phyloP scores from a whole-genome alignment of 371 early-diverging fungal genomes.

The Syncephalastrum monosporum region DNA sequence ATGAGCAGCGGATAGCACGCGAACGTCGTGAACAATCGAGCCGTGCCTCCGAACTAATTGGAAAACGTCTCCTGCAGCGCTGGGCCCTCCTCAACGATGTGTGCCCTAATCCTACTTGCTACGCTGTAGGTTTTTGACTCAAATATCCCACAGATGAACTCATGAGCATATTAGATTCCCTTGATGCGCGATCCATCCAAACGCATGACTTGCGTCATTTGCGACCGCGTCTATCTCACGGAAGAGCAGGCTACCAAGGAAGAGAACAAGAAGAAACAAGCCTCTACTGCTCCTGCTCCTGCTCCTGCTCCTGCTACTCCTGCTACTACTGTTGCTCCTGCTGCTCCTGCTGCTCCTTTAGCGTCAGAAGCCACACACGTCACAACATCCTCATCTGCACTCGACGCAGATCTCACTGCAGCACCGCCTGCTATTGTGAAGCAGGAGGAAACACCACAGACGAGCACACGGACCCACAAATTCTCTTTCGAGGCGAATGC shows the following conservation, averaged over 20 bases:
- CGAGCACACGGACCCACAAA: too few relatives aligned
- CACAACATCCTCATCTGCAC: too few relatives aligned
- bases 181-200: slow-evolving; percentile 60
- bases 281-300: too few relatives aligned
- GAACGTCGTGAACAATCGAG: slow-evolving; percentile 58
- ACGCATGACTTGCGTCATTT: slow-evolving; percentile 66
- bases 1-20: slow-evolving; percentile 7
- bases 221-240: slow-evolving; percentile 44
- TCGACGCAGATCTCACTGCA: too few relatives aligned
- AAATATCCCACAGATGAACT: background rate
- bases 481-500: too few relatives aligned
- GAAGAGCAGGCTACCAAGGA: slow-evolving; percentile 19
- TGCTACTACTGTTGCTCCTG: too few relatives aligned
- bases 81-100: slow-evolving; percentile 73
- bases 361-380: too few relatives aligned
- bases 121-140: slow-evolving; percentile 44
- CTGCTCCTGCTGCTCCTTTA: too few relatives aligned
- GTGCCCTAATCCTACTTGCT: slow-evolving; percentile 59
- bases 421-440: too few relatives aligned
- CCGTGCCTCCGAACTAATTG: slow-evolving; percentile 62
- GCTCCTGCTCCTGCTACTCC: too few relatives aligned
- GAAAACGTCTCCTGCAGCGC: slow-evolving; percentile 66
- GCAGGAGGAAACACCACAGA: too few relatives aligned
- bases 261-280: background rate
- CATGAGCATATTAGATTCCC: slow-evolving; percentile 45